Base-by-base conservation (phyloP, 192 early-diverging fungal species). In the Rhizophagus sp. region DNA sequence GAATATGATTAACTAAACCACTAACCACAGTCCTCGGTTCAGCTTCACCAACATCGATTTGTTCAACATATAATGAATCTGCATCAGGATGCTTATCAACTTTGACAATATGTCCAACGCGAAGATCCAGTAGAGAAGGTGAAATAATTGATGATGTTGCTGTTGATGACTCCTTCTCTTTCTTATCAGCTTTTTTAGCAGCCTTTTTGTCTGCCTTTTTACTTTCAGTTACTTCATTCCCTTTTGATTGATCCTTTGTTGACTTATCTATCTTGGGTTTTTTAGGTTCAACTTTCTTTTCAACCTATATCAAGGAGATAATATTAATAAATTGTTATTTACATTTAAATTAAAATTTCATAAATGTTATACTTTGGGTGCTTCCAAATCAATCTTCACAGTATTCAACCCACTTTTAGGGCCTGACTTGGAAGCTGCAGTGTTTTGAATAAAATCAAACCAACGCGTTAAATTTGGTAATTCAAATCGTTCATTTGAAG, bases 21-120 rank as follows among this genome's bases (percentile, higher is more conserved):
- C 93, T 95, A 1, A 98, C 96, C 12, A 99, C 94, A 1, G 91
- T 95, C 30, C 98, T 89, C 25, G 92, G 96, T 63, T 90, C 87
- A 15, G 84, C 91, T 82, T 98, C 97, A 74, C 96, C 96, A 41
- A 92, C 82, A 81, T 98, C 97, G 80, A 99, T 96, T 79, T 94
- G 86, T 86, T 99, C 98, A 25, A 99, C 96, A 81, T 99, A 99
- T 19, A 99, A 88, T 9, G 96, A 87, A 83, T 99, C 98, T 5
- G 98, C 98, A 81, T 96, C 95, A n/a, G 95, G 94, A 84, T 99
- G 98, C 84, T 94, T 93, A 83, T 93, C 85, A 36, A 92, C 94
- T 25, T 87, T 85, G 76, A 95, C 68, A 67, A 99, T 96, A 77
- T 91, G 91, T 47, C 97, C 98, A 57, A 99, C 97, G 41, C 95